phyloP scores from a whole-genome alignment of 140 eudicot genomes.

The Oenanthe javanica region DNA sequence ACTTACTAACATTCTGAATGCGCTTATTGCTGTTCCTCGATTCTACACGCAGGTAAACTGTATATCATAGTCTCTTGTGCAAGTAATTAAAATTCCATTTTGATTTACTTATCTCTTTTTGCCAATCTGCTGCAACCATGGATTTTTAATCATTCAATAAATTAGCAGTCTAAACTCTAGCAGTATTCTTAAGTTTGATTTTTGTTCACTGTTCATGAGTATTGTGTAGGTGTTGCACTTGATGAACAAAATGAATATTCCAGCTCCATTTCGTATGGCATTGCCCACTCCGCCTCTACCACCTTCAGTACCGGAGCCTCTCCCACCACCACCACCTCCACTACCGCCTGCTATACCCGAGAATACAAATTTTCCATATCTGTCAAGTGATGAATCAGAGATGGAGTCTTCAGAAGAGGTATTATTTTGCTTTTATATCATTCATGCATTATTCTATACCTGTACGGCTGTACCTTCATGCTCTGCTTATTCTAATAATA shows the following conservation, averaged over 20 bases:
- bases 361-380: constrained; percentile 31
- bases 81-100: background rate
- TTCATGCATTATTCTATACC: background rate
- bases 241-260: constrained; percentile 99
- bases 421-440: background rate
- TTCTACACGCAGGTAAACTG: constrained; percentile 79
- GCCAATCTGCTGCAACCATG: background rate
- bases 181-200: background rate
- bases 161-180: background rate
- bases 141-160: background rate
- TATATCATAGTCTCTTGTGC: background rate
- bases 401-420: constrained; percentile 99
- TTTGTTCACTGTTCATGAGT: background rate
- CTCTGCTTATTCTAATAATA: background rate
- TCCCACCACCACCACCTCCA: constrained; percentile 35
- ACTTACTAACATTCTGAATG: constrained; percentile 75
- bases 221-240: constrained; percentile 73
- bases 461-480: background rate
- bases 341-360: constrained; percentile 50
- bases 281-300: constrained; percentile 93
- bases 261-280: constrained; percentile 94
- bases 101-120: background rate
- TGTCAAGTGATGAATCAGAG: constrained; percentile 84
- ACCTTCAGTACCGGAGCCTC: constrained; percentile 49
- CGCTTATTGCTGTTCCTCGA: constrained; percentile 99